Percentiles rank a stretch among this genome's conserved stretches.
phyloP scores from a whole-genome alignment of 192 early-diverging fungal species.

The Coemansia sp. region DNA sequence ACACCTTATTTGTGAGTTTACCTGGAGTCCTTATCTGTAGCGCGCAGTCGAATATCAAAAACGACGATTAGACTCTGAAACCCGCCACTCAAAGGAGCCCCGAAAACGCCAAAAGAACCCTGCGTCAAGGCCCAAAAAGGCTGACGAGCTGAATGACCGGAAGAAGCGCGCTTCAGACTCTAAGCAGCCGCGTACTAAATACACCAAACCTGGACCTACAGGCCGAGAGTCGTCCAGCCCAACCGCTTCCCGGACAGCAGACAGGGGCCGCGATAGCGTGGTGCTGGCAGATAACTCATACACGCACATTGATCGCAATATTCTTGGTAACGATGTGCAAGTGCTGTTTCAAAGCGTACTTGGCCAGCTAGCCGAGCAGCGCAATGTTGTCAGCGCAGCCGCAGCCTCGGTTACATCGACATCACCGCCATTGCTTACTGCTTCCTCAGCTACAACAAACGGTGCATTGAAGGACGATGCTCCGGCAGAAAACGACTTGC shows the following conservation, averaged over 20 bases:
- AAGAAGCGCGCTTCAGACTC: conserved; percentile 30
- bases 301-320: conserved; percentile 38
- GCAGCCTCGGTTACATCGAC: conserved; percentile 15
- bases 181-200: conserved; percentile 30
- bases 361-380: conserved; percentile 48
- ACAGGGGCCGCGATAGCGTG: conserved; percentile 22
- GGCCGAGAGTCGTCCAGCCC: conserved; percentile 43
- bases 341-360: conserved; percentile 53
- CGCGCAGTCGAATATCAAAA: conserved; percentile 48
- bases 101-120: conserved; percentile 33
- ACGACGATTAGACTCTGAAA: conserved; percentile 44
- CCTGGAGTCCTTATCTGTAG: conserved; percentile 13
- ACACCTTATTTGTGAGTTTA: background rate
- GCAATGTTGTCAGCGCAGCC: conserved; percentile 26
- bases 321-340: conserved; percentile 45
- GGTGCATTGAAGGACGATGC: background rate
- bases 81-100: conserved; percentile 35
- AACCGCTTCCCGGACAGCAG: conserved; percentile 13
- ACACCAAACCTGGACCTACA: conserved; percentile 3
- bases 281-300: conserved; percentile 24
- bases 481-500: background rate
- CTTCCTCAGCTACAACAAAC: conserved; percentile 1
- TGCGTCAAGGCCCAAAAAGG: conserved; percentile 25
- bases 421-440: background rate
- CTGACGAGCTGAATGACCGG: conserved; percentile 34